phyloP scores from a whole-genome alignment of 2,329 filamentous ascomycete genomes.

The Diaporthe capsici region DNA sequence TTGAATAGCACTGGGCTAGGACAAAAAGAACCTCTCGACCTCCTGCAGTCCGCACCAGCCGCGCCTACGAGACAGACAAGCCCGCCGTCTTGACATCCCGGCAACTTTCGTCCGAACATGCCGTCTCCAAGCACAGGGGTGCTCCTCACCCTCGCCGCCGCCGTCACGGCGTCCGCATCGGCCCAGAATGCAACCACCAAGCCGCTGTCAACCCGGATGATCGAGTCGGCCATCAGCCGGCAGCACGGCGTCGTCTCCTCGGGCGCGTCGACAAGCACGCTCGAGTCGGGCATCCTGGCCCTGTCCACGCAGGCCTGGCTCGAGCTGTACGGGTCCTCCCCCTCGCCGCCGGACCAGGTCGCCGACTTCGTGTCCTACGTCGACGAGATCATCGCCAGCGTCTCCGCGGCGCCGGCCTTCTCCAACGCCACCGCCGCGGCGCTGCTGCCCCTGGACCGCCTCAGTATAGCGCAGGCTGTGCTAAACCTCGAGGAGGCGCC shows the following conservation, averaged over 20 bases:
- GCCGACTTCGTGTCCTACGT: constrained; percentile 12
- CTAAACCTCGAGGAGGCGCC: not conserved
- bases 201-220: constrained; percentile 39
- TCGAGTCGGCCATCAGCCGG: constrained; percentile 38
- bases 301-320: constrained; percentile 40
- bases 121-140: constrained; percentile 5
- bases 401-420: constrained; percentile 54
- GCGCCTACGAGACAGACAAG: not conserved
- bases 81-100: not conserved
- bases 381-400: constrained; percentile 55
- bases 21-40: not conserved
- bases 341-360: not conserved
- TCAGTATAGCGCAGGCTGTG: constrained; percentile 38
- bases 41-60: not conserved
- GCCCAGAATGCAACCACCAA: constrained; percentile 4
- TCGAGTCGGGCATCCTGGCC: constrained; percentile 38
- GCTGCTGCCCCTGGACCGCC: constrained; percentile 39
- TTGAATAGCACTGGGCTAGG: not conserved
- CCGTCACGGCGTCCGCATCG: not conserved
- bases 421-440: constrained; percentile 44
- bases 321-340: constrained; percentile 9
- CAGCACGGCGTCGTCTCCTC: constrained; percentile 39
- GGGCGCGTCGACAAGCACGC: constrained; percentile 35
- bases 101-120: not conserved
- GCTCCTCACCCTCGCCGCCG: not conserved